Evolutionary conservation across 768 basidiomycete genomes (phyloP).

Genomic region (Amanita polypyramis): DNA sequence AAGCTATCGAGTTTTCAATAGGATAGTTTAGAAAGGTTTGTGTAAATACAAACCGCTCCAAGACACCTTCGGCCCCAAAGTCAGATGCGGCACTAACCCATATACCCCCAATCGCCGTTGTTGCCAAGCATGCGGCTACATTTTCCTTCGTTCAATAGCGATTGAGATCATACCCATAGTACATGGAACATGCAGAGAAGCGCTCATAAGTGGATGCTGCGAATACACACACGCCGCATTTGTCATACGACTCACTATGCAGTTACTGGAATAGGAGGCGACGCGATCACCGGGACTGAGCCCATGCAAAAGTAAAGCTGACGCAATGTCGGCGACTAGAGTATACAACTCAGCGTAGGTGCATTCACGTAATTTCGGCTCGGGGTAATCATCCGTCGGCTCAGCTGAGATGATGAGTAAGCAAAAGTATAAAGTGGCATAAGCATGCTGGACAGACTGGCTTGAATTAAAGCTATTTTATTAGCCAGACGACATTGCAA

Average conservation of each 20-base stretch:
- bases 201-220: background rate
- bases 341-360: slow-evolving; percentile 51
- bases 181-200: background rate
- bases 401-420: slow-evolving; percentile 35
- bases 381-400: slow-evolving; percentile 38
- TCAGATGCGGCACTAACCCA: slow-evolving; percentile 80
- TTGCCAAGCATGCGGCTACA: slow-evolving; percentile 55
- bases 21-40: slow-evolving; percentile 2
- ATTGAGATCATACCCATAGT: background rate
- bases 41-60: slow-evolving; percentile 47
- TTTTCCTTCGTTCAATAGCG: slow-evolving; percentile 43
- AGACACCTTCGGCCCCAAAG: slow-evolving; percentile 69
- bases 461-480: slow-evolving; percentile 60
- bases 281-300: slow-evolving; percentile 60
- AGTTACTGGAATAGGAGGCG: slow-evolving; percentile 71
- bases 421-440: slow-evolving; percentile 8
- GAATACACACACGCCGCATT: background rate
- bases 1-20: slow-evolving; percentile 31
- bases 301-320: slow-evolving; percentile 41
- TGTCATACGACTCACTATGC: slow-evolving; percentile 41
- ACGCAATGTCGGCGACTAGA: slow-evolving; percentile 45
- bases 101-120: slow-evolving; percentile 65
- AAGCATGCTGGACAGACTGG: slow-evolving; percentile 36
- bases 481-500: slow-evolving; percentile 43
- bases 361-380: slow-evolving; percentile 31